Percentiles rank a stretch among this genome's conserved stretches.
Conservation (phyloP, 2,329 filamentous ascomycete species). For the Elsinoe arachidis region DNA sequence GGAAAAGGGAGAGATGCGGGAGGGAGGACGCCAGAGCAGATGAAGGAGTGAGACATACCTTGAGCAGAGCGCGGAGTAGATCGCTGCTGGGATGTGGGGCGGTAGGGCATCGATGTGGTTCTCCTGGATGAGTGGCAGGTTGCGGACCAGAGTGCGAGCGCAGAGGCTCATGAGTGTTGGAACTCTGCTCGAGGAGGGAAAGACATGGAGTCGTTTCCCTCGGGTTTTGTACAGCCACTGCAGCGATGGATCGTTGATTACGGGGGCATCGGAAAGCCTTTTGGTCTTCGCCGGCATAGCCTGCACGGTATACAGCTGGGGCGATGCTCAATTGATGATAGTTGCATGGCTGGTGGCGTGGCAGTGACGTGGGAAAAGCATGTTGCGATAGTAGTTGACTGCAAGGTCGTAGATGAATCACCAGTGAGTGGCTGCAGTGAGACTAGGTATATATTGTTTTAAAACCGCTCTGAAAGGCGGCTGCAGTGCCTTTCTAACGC, state of each 20-base stretch:
- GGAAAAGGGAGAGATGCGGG: too few species aligned
- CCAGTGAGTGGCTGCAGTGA: too few species aligned
- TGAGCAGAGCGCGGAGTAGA: neutral
- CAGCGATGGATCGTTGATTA: too few species aligned
- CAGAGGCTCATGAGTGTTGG: neutral
- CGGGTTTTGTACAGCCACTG: neutral
- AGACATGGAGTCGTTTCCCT: neutral
- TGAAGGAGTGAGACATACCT: neutral
- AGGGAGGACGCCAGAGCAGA: too few species aligned
- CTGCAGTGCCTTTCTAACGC: conserved; percentile 4
- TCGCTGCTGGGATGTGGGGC: neutral
- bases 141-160: neutral
- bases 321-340: too few species aligned
- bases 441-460: neutral
- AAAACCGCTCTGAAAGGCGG: neutral
- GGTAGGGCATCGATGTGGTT: neutral
- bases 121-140: neutral
- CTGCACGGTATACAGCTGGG: too few species aligned
- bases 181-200: neutral
- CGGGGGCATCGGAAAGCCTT: too few species aligned
- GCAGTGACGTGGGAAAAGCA: too few species aligned
- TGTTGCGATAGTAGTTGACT: too few species aligned
- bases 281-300: too few species aligned
- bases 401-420: too few species aligned
- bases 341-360: too few species aligned